Base-by-base conservation (phyloP, 2,329 filamentous ascomycete species). In the Raffaelea ambrosiae region DNA sequence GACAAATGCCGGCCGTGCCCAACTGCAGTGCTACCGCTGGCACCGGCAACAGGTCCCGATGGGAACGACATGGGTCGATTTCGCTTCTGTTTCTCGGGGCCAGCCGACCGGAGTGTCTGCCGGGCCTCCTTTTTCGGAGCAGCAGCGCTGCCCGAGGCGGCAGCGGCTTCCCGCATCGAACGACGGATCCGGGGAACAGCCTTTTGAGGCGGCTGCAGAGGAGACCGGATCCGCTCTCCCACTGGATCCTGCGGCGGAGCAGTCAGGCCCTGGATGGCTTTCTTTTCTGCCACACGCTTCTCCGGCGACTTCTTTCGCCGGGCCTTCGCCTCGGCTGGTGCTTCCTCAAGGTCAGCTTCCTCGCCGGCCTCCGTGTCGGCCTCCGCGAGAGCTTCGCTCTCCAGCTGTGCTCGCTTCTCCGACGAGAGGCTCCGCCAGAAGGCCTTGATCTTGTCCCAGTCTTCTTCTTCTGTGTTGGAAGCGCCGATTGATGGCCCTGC, bases 401-500 rank as follows among this genome's bases (percentile, higher is more conserved):
- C 79, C 29, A 84, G 70, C 57, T 81, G 75, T 7, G 75, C 75
- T 40, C 81, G 76, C 58, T 82, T 79, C 29, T 84, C 76, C 2
- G 71, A 68, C 8, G 75, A 81, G 7, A 88, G 63, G 45, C 77
- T 77, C 52, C 74, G 80, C 85, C 84, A 88, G 56, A 84, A 87
- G 0, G 76, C 68, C 57, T 84, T 85, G 16, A 82, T 77, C 46
- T 76, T 72, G 52, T 81, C 78, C 86, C 84, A 88, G 47, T 84
- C 77, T 71, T 66, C 44, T 54, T 45, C 10, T 48, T 48, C 46
- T 35, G 43, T 42, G 21, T 43, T 20, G 14, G 23, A 35, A 2
- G 26, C 26, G 7, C 26, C 26, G 26, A 13, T 38, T 19, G 35
- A 38, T 5, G 35, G 8, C 16, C 7, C 29, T n/a, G 13, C 13